Evolutionary conservation across 2,329 filamentous ascomycete species (phyloP).

Genomic region (Colletotrichum noveboracense): DNA sequence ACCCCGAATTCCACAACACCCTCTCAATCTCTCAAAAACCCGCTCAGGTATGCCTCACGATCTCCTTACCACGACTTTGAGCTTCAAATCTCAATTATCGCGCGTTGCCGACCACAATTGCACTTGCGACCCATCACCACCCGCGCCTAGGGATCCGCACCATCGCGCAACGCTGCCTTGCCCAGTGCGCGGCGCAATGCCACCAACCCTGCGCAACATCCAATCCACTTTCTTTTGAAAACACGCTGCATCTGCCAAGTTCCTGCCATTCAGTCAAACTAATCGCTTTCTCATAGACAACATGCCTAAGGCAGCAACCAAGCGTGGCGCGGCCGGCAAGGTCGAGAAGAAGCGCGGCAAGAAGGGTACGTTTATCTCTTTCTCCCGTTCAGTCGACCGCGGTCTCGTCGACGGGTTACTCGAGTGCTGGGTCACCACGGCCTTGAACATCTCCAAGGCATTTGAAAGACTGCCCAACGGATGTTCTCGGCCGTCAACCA

Average conservation of each 20-base stretch:
- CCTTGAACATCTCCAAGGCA: neutral
- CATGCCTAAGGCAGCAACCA: conserved; percentile 65
- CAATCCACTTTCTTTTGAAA: neutral
- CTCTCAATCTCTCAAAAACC: conserved; percentile 24
- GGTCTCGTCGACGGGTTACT: no score
- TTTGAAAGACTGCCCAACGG: neutral
- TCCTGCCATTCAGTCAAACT: conserved; percentile 26
- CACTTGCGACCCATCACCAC: conserved; percentile 35
- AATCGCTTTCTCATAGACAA: conserved; percentile 36
- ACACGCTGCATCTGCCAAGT: neutral
- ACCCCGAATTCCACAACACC: conserved; percentile 33
- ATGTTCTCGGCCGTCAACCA: neutral
- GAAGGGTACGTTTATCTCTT: conserved; percentile 57
- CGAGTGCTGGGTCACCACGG: neutral
- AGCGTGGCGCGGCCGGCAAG: conserved; percentile 57
- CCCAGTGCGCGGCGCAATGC: neutral
- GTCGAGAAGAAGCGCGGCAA: conserved; percentile 61
- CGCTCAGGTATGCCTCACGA: conserved; percentile 40
- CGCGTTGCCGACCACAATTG: conserved; percentile 41
- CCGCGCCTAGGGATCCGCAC: conserved; percentile 22
- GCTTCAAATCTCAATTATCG: conserved; percentile 39
- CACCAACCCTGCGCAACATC: neutral
- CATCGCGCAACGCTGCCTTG: neutral
- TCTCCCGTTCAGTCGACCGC: neutral
- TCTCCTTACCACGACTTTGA: conserved; percentile 30